Conservation (phyloP, 192 early-diverging fungal genomes). For the Rhizophlyctis rosea region DNA sequence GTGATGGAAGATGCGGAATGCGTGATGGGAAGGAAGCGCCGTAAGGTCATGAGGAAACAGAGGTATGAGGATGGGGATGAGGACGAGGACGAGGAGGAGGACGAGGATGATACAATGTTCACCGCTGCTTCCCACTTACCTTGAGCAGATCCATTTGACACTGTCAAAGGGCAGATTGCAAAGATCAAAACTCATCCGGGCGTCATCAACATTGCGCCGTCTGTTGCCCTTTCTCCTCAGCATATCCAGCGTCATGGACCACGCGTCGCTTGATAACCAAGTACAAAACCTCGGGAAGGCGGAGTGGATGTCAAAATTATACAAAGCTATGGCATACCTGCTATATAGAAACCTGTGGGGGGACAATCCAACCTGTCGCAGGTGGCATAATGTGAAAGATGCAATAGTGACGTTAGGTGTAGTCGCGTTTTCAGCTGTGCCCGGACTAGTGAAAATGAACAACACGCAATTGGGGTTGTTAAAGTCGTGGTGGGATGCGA, state of each 20-base stretch:
- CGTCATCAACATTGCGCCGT: neutral
- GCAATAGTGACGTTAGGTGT: neutral
- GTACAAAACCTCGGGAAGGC: neutral
- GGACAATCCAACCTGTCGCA: neutral
- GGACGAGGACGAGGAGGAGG: neutral
- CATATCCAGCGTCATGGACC: neutral
- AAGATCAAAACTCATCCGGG: neutral
- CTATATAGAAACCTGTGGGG: conserved; percentile 1
- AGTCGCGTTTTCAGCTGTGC: neutral
- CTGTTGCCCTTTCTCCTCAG: neutral
- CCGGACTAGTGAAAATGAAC: neutral
- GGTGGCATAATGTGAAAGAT: conserved; percentile 1
- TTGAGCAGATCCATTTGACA: neutral
- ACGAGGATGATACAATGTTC: neutral
- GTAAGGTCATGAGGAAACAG: neutral
- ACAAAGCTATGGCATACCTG: neutral
- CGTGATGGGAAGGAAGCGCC: neutral
- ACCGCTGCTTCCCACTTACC: neutral
- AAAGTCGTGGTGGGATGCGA: conserved; percentile 1
- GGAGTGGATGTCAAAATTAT: neutral
- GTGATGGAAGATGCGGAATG: neutral
- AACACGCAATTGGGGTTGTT: neutral
- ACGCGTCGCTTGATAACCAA: neutral
- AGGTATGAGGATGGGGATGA: neutral
- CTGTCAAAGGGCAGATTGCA: neutral